Percentiles rank a stretch among this genome's conserved stretches.
These are phyloP conservation scores for Monilinia laxa DNA, from an alignment of 2,329 filamentous ascomycete species.

Conservation along the genomic window DNA sequence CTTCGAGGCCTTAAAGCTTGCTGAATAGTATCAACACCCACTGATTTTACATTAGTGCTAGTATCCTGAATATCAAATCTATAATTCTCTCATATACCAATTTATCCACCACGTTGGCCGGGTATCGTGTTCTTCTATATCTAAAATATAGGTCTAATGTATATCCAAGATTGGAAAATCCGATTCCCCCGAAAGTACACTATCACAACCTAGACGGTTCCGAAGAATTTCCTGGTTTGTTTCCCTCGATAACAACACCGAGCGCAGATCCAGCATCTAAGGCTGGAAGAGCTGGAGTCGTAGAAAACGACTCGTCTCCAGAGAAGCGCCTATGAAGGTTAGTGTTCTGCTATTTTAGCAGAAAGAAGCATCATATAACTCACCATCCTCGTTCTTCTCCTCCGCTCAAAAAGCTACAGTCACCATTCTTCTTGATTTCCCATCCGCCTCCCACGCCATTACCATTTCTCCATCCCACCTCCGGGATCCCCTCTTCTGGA, in stretches of 20 bases:
- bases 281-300: conserved; percentile 31
- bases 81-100: conserved; percentile 8
- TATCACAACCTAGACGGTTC: conserved; percentile 25
- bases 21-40: no score
- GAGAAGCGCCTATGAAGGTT: conserved; percentile 49
- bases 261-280: conserved; percentile 41
- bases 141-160: conserved; percentile 1
- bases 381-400: conserved; percentile 90
- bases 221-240: conserved; percentile 24
- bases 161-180: conserved; percentile 3
- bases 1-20: no score
- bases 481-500: conserved; percentile 43
- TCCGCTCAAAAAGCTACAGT: conserved; percentile 76
- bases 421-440: conserved; percentile 76
- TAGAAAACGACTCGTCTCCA: conserved; percentile 57
- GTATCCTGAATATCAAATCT: not conserved
- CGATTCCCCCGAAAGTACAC: not conserved
- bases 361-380: conserved; percentile 38
- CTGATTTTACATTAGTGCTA: not conserved
- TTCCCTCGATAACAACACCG: conserved; percentile 41
- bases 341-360: conserved; percentile 6
- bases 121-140: conserved; percentile 13
- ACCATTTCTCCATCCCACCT: conserved; percentile 55
- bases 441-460: conserved; percentile 73
- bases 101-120: not conserved